Evolutionary conservation across 495 filamentous ascomycete species (phyloP).

Genomic region (Neurospora cerealis): DNA sequence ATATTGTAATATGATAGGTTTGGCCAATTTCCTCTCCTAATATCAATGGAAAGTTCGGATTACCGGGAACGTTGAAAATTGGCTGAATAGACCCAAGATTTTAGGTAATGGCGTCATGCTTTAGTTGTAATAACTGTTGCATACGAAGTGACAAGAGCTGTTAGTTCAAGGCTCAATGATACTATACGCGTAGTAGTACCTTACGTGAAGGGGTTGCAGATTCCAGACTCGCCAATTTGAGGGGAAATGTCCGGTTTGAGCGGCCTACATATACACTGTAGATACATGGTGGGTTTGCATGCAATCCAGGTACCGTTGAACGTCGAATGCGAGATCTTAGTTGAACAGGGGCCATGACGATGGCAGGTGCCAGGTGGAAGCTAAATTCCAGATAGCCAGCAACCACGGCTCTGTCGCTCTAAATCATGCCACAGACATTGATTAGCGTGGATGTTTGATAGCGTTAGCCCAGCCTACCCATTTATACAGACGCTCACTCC

Average conservation of each 20-base stretch:
- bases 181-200: background rate
- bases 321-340: background rate
- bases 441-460: background rate
- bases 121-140: background rate
- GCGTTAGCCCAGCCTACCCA: background rate
- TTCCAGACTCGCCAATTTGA: background rate
- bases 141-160: background rate
- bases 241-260: background rate
- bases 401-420: background rate
- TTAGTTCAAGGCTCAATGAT: background rate
- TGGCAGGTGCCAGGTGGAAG: background rate
- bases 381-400: background rate
- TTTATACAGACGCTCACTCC: background rate
- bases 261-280: background rate
- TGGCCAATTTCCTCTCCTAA: background rate
- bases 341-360: background rate
- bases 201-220: background rate
- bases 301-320: background rate
- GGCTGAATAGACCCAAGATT: background rate
- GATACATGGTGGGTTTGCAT: background rate
- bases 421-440: background rate
- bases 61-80: background rate
- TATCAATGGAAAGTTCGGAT: background rate
- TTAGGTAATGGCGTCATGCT: background rate
- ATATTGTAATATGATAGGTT: background rate